Base-by-base conservation (phyloP, 768 basidiomycete species). In the Erythrobasidium yunnanense region DNA sequence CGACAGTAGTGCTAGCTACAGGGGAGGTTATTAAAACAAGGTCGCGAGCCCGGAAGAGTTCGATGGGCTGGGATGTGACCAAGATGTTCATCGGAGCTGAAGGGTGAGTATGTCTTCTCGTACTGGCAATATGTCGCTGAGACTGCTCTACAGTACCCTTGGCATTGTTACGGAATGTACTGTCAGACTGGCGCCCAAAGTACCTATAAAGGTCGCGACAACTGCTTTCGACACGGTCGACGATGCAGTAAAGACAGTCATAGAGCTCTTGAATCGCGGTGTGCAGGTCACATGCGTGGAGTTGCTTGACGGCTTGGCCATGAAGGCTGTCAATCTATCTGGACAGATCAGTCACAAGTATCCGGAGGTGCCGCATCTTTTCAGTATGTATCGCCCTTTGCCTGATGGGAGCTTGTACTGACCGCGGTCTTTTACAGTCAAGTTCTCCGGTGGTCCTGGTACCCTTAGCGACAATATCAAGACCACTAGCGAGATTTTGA, bases 1-100 rank as follows among this genome's bases (percentile, higher is more conserved):
- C 90, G 86, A 93, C 90, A 0, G 87, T 91, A 1, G 90, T 95
- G 0, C 82, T 93, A 2, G 88, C 90, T 1, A 84, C 83, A 3
- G 91, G 91, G 0, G 83, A 90, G 73, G 85, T 93, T 13, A 91
- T 95, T 74, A 91, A 91, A 73, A 95, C 91, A 1, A 83, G 90
- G 8, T 73, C 72, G 49, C 34, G 77, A 71, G 70, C 75, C 51
- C 57, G 88, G 55, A 92, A 95, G 74, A 89, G 87, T 2, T 82
- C 89, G 0, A 87, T 88, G 0, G 90, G 90, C 0, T 91, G 86
- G 72, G 90, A 92, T 38, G 63, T 70, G 7, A 62, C 66, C 7
- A 67, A 66, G 27, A 54, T 73, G 13, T 72, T 73, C 55, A 69
- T 73, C 50, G 73, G 73, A n/a, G 65, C 70, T 6, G 73, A 73